A percentile compares a stretch with the other conserved stretches of the same genome.
phyloP scores from a whole-genome alignment of 78 protist species.

The Chrysochromulina tobinii region DNA sequence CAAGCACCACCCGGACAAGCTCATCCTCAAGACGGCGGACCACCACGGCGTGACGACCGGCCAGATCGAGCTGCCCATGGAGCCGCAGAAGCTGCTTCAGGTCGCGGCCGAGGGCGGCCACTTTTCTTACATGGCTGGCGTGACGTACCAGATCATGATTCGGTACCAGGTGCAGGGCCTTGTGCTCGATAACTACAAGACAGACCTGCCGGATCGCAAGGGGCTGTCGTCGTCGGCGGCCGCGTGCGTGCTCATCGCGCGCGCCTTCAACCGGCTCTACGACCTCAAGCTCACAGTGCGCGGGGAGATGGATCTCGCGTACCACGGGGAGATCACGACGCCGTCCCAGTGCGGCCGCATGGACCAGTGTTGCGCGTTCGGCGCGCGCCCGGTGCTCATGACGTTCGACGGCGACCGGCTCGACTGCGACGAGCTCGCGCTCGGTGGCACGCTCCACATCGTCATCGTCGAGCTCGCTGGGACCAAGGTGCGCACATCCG shows the following conservation, averaged over 20 bases:
- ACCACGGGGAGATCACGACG: slow-evolving; percentile 36
- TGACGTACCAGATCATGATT: not conserved
- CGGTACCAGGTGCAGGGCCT: not conserved
- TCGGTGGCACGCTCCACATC: not conserved
- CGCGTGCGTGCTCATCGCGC: slow-evolving; percentile 44
- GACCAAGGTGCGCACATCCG: not conserved
- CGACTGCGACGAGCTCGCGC: not conserved
- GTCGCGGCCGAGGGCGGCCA: not conserved
- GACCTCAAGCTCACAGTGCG: not conserved
- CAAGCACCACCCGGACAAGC: not conserved
- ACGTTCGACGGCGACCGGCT: slow-evolving; percentile 16
- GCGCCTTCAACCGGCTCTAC: slow-evolving; percentile 2
- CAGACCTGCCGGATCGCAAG: slow-evolving; percentile 24
- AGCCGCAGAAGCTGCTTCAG: not conserved
- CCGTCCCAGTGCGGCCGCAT: slow-evolving; percentile 51
- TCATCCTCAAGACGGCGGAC: not conserved
- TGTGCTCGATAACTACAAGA: not conserved
- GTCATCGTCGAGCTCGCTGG: slow-evolving; percentile 24
- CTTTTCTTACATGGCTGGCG: slow-evolving; percentile 17
- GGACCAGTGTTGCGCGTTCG: slow-evolving; percentile 50
- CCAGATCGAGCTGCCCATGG: not conserved
- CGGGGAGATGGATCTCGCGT: slow-evolving; percentile 51
- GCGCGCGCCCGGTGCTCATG: slow-evolving; percentile 26
- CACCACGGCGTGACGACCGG: not conserved
- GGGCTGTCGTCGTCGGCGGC: slow-evolving; percentile 49